phyloP scores from a whole-genome alignment of 371 early-diverging fungal species.

The Conidiobolus incongruus region DNA sequence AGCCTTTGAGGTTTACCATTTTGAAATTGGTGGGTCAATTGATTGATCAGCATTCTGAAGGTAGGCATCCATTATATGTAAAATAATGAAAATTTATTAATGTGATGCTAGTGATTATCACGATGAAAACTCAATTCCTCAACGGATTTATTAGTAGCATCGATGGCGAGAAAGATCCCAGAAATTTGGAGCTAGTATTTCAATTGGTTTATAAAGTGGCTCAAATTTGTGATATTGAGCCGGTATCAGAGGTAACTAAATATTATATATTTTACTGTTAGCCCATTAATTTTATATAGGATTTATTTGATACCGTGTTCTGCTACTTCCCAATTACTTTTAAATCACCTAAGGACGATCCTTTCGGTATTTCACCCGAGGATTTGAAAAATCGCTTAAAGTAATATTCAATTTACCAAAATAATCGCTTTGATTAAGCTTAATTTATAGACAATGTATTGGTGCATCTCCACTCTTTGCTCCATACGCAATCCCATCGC shows the following conservation, averaged over 20 bases:
- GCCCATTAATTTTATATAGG: conserved; percentile 14
- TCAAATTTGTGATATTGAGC: conserved; percentile 41
- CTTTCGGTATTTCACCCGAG: conserved; percentile 77
- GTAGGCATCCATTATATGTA: neutral
- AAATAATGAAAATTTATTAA: neutral
- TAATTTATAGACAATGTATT: conserved; percentile 25
- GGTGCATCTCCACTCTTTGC: conserved; percentile 51
- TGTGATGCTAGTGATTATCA: conserved; percentile 8
- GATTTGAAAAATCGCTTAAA: conserved; percentile 58
- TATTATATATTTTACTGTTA: neutral
- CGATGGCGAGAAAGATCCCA: conserved; percentile 96
- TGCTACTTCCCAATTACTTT: conserved; percentile 98
- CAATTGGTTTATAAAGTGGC: conserved; percentile 36
- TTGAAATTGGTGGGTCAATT: conserved; percentile 1
- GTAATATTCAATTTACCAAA: conserved; percentile 8
- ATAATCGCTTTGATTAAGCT: neutral
- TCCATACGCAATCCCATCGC: conserved; percentile 53
- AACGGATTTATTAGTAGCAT: conserved; percentile 63
- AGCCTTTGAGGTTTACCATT: conserved; percentile 6
- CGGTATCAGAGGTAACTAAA: conserved; percentile 39
- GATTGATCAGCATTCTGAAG: neutral
- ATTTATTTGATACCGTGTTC: conserved; percentile 82
- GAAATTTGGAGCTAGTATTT: conserved; percentile 76
- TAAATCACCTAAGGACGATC: conserved; percentile 81
- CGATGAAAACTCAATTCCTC: conserved; percentile 39